Conservation (phyloP, 2,329 filamentous ascomycete genomes). For the Arthrinium puccinioides region DNA sequence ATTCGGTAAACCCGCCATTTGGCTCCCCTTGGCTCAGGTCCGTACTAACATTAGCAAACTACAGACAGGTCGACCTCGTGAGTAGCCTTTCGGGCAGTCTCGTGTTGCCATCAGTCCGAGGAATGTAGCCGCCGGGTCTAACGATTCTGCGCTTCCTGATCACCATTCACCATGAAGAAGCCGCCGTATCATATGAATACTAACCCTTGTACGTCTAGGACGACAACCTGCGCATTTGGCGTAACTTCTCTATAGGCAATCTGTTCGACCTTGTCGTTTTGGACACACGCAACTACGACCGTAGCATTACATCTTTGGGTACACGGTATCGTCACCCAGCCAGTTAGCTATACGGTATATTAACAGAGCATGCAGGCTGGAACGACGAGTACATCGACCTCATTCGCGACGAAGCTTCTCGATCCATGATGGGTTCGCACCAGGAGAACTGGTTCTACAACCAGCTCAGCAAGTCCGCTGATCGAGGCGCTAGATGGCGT, state of each 20-base stretch:
- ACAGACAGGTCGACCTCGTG: too few species aligned
- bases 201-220: too few species aligned
- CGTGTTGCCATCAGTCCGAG: too few species aligned
- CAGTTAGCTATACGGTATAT: too few species aligned
- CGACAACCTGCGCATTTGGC: constrained; percentile 65
- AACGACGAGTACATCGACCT: constrained; percentile 54
- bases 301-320: constrained; percentile 49
- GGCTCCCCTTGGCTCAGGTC: too few species aligned
- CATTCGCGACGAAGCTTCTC: constrained; percentile 59
- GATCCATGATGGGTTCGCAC: constrained; percentile 62
- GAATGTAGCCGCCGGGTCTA: too few species aligned
- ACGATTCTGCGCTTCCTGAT: too few species aligned
- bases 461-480: constrained; percentile 46
- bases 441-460: constrained; percentile 73
- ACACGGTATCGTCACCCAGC: background rate
- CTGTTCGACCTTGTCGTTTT: constrained; percentile 61
- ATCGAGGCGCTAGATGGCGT: constrained; percentile 63
- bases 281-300: constrained; percentile 64
- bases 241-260: constrained; percentile 60
- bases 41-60: too few species aligned
- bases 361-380: constrained; percentile 39
- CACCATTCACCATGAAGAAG: too few species aligned
- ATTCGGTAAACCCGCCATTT: constrained; percentile 31
- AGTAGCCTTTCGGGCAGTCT: too few species aligned
- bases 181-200: too few species aligned